These are phyloP conservation scores for Coemansia sp. DNA, from an alignment of 192 early-diverging fungal genomes.

Conservation along the genomic window DNA sequence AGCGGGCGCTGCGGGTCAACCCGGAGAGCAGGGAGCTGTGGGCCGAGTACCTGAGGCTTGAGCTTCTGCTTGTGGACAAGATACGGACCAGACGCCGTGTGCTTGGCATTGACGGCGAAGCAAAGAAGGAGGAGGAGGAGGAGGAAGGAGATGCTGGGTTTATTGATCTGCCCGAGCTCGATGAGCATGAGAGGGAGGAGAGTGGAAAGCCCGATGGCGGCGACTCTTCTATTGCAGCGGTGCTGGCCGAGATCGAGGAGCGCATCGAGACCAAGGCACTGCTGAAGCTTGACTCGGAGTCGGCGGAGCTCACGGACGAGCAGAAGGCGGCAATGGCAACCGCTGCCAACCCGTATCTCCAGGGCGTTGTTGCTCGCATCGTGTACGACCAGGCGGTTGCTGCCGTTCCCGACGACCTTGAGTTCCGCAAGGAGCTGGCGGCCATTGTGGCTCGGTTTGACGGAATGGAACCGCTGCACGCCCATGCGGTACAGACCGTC, in stretches of 20 bases:
- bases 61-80: constrained; percentile 86
- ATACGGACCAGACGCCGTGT: constrained; percentile 78
- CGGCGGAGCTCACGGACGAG: constrained; percentile 34
- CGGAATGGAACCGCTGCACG: constrained; percentile 25
- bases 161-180: constrained; percentile 59
- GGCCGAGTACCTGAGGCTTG: constrained; percentile 93
- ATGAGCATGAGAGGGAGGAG: constrained; percentile 49
- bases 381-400: constrained; percentile 82
- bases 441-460: constrained; percentile 64
- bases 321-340: constrained; percentile 46
- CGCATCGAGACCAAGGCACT: constrained; percentile 47
- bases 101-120: constrained; percentile 65
- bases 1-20: constrained; percentile 85
- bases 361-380: constrained; percentile 72
- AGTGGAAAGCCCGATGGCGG: constrained; percentile 32
- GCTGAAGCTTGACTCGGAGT: constrained; percentile 36
- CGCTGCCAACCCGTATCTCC: constrained; percentile 64
- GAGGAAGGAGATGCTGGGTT: constrained; percentile 46
- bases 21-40: constrained; percentile 71
- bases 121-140: constrained; percentile 37
- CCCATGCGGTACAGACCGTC: constrained; percentile 27
- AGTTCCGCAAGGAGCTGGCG: constrained; percentile 74
- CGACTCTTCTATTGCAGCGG: background rate
- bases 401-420: constrained; percentile 68
- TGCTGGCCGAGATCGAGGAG: constrained; percentile 36